Conservation (phyloP, 805 yeast genomes). For the Naumovozyma dairenensis region DNA sequence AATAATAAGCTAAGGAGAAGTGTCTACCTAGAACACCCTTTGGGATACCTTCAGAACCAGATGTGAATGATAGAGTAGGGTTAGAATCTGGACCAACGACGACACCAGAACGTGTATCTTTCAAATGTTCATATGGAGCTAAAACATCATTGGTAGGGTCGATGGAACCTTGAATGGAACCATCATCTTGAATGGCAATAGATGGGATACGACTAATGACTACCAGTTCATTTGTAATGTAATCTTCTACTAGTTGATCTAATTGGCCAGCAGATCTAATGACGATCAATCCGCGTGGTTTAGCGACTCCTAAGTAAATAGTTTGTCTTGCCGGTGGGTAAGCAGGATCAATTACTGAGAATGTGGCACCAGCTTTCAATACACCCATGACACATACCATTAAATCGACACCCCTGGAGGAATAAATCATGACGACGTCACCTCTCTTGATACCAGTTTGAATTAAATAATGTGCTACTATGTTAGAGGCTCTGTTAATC, state of each 20-base stretch:
- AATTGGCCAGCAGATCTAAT: slow-evolving; percentile 82
- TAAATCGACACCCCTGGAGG: slow-evolving; percentile 93
- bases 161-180: slow-evolving; percentile 49
- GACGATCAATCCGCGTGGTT: slow-evolving; percentile 84
- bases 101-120: slow-evolving; percentile 66
- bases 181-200: slow-evolving; percentile 68
- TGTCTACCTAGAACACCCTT: slow-evolving; percentile 98
- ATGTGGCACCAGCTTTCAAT: slow-evolving; percentile 96
- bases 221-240: slow-evolving; percentile 60
- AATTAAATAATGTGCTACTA: slow-evolving; percentile 82
- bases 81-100: slow-evolving; percentile 95
- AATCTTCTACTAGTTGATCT: slow-evolving; percentile 68
- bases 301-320: slow-evolving; percentile 83
- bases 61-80: slow-evolving; percentile 92
- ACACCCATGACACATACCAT: slow-evolving; percentile 98
- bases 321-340: slow-evolving; percentile 98
- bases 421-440: slow-evolving; percentile 95
- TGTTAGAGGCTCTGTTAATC: slow-evolving; percentile 85
- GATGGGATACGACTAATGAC: slow-evolving; percentile 69
- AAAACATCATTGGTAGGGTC: slow-evolving; percentile 40
- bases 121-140: slow-evolving; percentile 35
- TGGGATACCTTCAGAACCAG: slow-evolving; percentile 97
- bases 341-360: slow-evolving; percentile 97
- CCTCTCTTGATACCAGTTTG: slow-evolving; percentile 76
- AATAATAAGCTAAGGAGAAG: slow-evolving; percentile 90